Evolutionary conservation across 2,329 filamentous ascomycete genomes (phyloP), one percentile per base, ranked within the genome.

Genomic region (Xylariaceae sp.): DNA sequence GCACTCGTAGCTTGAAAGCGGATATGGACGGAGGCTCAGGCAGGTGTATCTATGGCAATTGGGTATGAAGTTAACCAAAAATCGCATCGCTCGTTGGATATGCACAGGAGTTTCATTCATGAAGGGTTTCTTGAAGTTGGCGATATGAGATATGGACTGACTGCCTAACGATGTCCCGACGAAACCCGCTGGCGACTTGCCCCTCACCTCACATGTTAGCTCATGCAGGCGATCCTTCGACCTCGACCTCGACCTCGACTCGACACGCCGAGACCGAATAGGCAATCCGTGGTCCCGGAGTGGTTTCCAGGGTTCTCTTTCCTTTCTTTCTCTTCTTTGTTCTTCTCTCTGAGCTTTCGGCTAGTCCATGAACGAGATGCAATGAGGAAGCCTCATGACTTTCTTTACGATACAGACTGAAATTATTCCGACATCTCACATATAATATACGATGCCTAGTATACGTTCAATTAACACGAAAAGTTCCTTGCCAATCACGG

Each of bases 1-100:
- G 53, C 67, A n/a, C 61, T 71, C 52, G 61, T 66, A 23, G 64
- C 64, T 39, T 70, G 62, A 66, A 44, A 51, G 34, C 47, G 7
- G 18, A 23, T 13, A 15, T 11, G 18, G 30, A 51, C 42, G 13
- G 23, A 55, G 23, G 23, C 4, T 30, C 23, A 35, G 23, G 23
- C 18, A 11, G 34, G 13, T 51, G 11, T 51, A 51, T 17, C 23
- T 30, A 30, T 30, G 23, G 23, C 23, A 30, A 30, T 30, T 30
- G 23, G 23, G 23, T 30, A 30, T 30, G 23, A 30, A 30, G 23
- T 6, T 30, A 30, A 30, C 23, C 23, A 30, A 9, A 42, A 9
- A 42, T 42, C 37, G 37, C 37, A 10, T 42, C 11, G 8, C 11
- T 42, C 11, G 37, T 42, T 42, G 8, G 37, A 42, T 42, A 42